Conservation (phyloP, 345 rosid species). For the Isatis tinctoria region DNA sequence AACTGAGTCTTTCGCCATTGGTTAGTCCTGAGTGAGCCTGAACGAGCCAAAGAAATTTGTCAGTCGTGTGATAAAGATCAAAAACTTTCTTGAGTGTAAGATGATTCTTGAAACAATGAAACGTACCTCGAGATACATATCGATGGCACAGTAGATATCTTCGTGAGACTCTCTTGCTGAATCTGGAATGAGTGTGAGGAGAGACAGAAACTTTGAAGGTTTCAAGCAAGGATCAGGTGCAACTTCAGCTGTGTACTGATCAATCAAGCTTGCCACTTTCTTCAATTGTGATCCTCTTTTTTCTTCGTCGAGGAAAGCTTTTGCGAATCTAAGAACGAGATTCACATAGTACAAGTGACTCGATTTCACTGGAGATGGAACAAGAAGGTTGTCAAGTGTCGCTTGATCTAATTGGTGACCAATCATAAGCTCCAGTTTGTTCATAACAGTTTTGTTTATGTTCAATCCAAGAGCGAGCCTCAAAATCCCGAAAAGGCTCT, state of each 20-base stretch:
- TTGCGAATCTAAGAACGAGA: slow-evolving; percentile 62
- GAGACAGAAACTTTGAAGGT: slow-evolving; percentile 63
- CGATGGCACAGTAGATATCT: slow-evolving; percentile 61
- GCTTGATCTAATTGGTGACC: slow-evolving; percentile 77
- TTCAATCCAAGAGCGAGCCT: slow-evolving; percentile 45
- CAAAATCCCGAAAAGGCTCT: slow-evolving; percentile 70
- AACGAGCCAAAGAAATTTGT: not conserved
- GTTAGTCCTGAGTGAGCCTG: slow-evolving; percentile 73
- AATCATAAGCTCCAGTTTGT: slow-evolving; percentile 75
- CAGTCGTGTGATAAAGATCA: not conserved
- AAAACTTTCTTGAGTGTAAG: not conserved
- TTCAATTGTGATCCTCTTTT: slow-evolving; percentile 35
- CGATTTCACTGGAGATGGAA: slow-evolving; percentile 63
- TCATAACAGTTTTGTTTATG: slow-evolving; percentile 44
- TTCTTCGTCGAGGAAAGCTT: slow-evolving; percentile 46
- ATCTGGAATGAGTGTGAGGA: slow-evolving; percentile 60
- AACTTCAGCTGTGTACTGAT: slow-evolving; percentile 78
- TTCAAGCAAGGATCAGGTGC: slow-evolving; percentile 86
- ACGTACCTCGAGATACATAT: slow-evolving; percentile 79
- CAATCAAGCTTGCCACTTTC: slow-evolving; percentile 72
- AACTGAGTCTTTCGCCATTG: slow-evolving; percentile 64
- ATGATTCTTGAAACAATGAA: not conserved
- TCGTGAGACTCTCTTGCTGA: slow-evolving; percentile 63
- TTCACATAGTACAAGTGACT: slow-evolving; percentile 65
- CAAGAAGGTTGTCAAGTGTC: slow-evolving; percentile 72